A percentile compares a stretch with the other conserved stretches of the same genome.
Evolutionary conservation across 345 rosid genomes (phyloP).

Genomic region (Brassica juncea): DNA sequence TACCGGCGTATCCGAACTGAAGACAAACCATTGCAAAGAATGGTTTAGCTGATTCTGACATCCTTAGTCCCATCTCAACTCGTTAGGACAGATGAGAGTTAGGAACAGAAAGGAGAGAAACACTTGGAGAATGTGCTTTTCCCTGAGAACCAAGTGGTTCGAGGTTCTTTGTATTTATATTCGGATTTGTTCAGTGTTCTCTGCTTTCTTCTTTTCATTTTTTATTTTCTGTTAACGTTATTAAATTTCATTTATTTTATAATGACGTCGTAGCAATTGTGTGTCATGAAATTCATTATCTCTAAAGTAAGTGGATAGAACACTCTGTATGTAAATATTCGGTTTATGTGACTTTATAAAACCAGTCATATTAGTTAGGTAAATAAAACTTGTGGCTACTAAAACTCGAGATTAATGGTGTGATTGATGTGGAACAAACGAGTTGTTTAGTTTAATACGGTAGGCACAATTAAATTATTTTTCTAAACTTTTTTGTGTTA

Average conservation of each 20-base stretch:
- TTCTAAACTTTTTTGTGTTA: not conserved
- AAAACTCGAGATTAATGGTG: constrained; percentile 18
- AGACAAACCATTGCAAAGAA: constrained; percentile 87
- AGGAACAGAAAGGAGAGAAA: constrained; percentile 33
- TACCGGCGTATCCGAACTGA: constrained; percentile 94
- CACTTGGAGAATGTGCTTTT: constrained; percentile 38
- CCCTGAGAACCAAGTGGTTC: constrained; percentile 38
- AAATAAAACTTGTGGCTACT: constrained; percentile 32
- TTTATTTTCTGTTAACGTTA: constrained; percentile 8
- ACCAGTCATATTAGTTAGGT: constrained; percentile 35
- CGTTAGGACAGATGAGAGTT: not conserved
- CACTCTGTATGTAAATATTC: constrained; percentile 30
- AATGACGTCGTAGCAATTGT: constrained; percentile 32
- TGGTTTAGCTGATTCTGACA: constrained; percentile 68
- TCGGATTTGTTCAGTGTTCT: constrained; percentile 26
- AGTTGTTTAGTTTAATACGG: constrained; percentile 6
- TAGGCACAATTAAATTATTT: not conserved
- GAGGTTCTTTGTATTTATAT: constrained; percentile 42
- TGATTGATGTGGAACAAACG: constrained; percentile 7
- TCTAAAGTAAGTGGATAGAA: constrained; percentile 39
- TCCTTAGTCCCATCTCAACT: constrained; percentile 58
- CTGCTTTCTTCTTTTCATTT: constrained; percentile 28
- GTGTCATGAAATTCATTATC: constrained; percentile 35
- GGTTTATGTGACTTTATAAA: constrained; percentile 21
- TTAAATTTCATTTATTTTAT: not conserved